These are phyloP conservation scores for Pisolithus albus DNA, from an alignment of 768 basidiomycete genomes.

Conservation along the genomic window DNA sequence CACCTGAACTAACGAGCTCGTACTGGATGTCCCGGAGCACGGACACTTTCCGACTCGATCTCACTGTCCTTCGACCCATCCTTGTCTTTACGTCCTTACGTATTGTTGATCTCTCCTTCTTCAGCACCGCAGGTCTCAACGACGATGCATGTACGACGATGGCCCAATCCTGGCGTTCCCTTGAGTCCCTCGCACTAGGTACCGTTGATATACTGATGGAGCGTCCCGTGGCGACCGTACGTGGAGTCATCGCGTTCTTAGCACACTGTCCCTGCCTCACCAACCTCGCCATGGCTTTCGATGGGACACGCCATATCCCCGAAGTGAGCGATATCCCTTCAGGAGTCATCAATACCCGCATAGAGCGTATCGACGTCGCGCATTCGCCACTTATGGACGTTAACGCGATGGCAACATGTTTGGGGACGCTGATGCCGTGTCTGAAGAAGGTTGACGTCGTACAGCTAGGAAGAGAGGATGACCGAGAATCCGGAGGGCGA, in stretches of 20 bases:
- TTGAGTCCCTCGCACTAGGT: constrained; percentile 6
- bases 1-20: constrained; percentile 20
- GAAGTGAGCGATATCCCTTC: background rate
- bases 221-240: constrained; percentile 13
- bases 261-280: constrained; percentile 14
- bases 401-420: constrained; percentile 10
- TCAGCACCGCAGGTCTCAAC: constrained; percentile 13
- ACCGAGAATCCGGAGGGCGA: constrained; percentile 1
- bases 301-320: constrained; percentile 10
- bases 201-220: constrained; percentile 13
- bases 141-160: constrained; percentile 14
- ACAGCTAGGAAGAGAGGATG: constrained; percentile 1
- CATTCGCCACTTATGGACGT: constrained; percentile 18
- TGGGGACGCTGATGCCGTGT: constrained; percentile 17
- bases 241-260: constrained; percentile 16
- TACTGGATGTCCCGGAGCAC: constrained; percentile 20
- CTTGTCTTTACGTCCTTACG: constrained; percentile 10
- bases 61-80: constrained; percentile 10
- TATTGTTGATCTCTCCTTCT: constrained; percentile 18
- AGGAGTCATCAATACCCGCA: constrained; percentile 12
- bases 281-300: constrained; percentile 17
- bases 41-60: constrained; percentile 17
- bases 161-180: constrained; percentile 3
- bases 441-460: constrained; percentile 16
- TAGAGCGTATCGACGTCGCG: constrained; percentile 15